Percentiles rank a stretch among this genome's conserved stretches.
These are phyloP conservation scores for Suhomyces wounanorum DNA, from an alignment of 1,139 yeast species.

Conservation along the genomic window DNA sequence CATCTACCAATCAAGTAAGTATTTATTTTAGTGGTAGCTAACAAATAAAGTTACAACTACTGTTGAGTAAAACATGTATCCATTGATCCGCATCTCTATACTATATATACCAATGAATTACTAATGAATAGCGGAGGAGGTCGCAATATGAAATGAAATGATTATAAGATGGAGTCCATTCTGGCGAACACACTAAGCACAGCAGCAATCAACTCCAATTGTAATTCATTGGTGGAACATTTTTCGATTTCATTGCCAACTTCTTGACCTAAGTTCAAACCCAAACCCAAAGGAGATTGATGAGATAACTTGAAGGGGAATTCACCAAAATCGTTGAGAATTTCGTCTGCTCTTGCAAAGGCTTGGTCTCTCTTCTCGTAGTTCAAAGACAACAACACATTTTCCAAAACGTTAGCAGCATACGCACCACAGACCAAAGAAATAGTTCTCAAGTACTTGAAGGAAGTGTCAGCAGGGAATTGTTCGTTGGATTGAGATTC, in stretches of 20 bases:
- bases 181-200: constrained; percentile 65
- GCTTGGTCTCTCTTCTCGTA: constrained; percentile 94
- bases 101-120: constrained; percentile 6
- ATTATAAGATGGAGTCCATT: constrained; percentile 54
- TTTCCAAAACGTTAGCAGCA: constrained; percentile 95
- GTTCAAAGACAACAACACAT: constrained; percentile 74
- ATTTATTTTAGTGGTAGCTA: constrained; percentile 11
- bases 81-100: constrained; percentile 8
- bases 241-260: constrained; percentile 68
- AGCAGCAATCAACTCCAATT: constrained; percentile 88
- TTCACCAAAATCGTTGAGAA: constrained; percentile 78
- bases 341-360: constrained; percentile 88
- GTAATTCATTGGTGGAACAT: constrained; percentile 58
- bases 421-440: constrained; percentile 86
- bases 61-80: constrained; percentile 4
- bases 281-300: constrained; percentile 67
- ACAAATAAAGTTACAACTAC: not conserved
- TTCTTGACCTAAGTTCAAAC: constrained; percentile 73
- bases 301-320: constrained; percentile 71
- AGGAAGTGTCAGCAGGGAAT: constrained; percentile 71
- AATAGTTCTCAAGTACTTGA: constrained; percentile 73
- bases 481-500: constrained; percentile 53
- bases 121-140: not conserved
- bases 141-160: constrained; percentile 4
- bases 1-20: constrained; percentile 21